These are phyloP conservation scores for Salix brachista DNA, from an alignment of 345 rosid genomes.

Conservation along the genomic window DNA sequence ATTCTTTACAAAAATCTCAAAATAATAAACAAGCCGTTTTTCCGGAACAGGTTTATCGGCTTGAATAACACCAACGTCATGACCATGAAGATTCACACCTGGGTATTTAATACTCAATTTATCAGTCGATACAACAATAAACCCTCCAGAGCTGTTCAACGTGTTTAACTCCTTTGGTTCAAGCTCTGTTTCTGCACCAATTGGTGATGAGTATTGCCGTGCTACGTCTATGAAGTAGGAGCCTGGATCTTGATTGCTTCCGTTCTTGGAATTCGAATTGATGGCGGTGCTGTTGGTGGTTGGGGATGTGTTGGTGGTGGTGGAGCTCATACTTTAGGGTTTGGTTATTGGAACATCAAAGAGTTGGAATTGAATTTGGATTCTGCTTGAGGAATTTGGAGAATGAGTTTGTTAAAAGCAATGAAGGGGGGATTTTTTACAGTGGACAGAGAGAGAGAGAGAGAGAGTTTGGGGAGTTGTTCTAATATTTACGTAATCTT, in stretches of 20 bases:
- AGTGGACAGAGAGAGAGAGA: too few relatives aligned
- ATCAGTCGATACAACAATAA: slow-evolving; percentile 68
- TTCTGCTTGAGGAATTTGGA: too few relatives aligned
- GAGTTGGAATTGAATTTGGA: not conserved
- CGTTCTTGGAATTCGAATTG: not conserved
- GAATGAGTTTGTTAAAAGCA: not conserved
- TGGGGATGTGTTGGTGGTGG: not conserved
- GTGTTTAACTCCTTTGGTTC: slow-evolving; percentile 60
- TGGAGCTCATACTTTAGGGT: not conserved
- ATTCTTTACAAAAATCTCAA: slow-evolving; percentile 79
- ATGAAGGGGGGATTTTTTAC: not conserved
- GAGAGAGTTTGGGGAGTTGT: too few relatives aligned
- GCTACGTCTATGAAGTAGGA: not conserved
- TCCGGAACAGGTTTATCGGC: slow-evolving; percentile 76
- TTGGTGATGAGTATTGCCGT: not conserved
- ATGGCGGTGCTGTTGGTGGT: not conserved
- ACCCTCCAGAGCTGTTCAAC: slow-evolving; percentile 81
- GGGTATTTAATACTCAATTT: slow-evolving; percentile 79
- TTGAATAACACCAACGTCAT: slow-evolving; percentile 87
- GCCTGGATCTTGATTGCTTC: not conserved
- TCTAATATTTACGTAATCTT: too few relatives aligned
- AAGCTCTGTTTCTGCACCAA: not conserved
- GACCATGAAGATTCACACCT: slow-evolving; percentile 54
- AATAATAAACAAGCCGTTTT: slow-evolving; percentile 73
- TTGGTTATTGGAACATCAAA: not conserved